A percentile compares a stretch with the other conserved stretches of the same genome.
These are phyloP conservation scores for Crithidia brevicula DNA, from an alignment of 208 protist species.

Conservation along the genomic window DNA sequence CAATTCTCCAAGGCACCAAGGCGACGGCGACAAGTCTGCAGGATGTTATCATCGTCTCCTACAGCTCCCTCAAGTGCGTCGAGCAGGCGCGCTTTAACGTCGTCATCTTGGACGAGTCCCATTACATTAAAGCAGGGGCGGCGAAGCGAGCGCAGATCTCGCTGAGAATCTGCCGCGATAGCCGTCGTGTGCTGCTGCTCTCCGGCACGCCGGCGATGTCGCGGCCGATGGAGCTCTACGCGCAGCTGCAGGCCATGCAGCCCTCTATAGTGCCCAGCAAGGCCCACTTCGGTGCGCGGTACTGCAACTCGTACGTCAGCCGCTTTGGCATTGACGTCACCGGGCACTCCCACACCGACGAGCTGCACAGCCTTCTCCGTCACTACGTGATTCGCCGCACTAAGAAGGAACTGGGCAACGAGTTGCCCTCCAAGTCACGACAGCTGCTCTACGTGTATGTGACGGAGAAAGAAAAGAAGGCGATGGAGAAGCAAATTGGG, in stretches of 20 bases:
- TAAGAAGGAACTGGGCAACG: conserved; percentile 89
- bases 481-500: conserved; percentile 74
- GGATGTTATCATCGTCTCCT: conserved; percentile 82
- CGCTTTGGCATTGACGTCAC: conserved; percentile 76
- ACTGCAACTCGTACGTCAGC: conserved; percentile 91
- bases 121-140: conserved; percentile 94
- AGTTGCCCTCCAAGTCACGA: conserved; percentile 90
- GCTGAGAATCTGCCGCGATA: conserved; percentile 76
- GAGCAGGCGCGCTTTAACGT: conserved; percentile 74
- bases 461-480: conserved; percentile 83
- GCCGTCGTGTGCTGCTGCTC: conserved; percentile 86
- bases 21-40: conserved; percentile 45
- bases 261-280: conserved; percentile 57
- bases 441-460: conserved; percentile 89
- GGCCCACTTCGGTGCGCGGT: conserved; percentile 90
- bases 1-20: conserved; percentile 70
- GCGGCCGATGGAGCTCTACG: conserved; percentile 95
- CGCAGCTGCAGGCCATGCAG: conserved; percentile 89
- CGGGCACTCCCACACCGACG: conserved; percentile 86
- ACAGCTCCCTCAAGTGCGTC: conserved; percentile 80
- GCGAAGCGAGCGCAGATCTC: conserved; percentile 83
- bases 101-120: conserved; percentile 96
- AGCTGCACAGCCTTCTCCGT: conserved; percentile 92
- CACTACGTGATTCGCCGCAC: conserved; percentile 94
- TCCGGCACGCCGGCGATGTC: conserved; percentile 94